Evolutionary conservation across 1,139 yeast genomes (phyloP).

Genomic region (Geotrichum siamense): DNA sequence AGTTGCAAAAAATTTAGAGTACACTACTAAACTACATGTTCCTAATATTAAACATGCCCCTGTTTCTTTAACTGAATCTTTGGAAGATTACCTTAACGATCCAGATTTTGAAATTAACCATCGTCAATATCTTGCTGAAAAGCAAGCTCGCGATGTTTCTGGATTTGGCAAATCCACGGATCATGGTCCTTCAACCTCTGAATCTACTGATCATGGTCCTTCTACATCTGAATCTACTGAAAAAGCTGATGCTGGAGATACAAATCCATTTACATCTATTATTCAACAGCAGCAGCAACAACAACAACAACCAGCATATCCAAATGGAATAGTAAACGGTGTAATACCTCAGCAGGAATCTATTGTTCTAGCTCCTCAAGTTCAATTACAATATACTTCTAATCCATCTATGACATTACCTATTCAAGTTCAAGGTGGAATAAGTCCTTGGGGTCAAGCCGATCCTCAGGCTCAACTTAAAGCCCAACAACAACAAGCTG

Average conservation of each 20-base stretch:
- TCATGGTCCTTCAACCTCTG: conserved; percentile 10
- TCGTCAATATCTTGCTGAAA: conserved; percentile 67
- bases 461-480: conserved; percentile 20
- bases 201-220: conserved; percentile 10
- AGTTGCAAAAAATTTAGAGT: conserved; percentile 81
- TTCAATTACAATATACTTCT: conserved; percentile 19
- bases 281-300: conserved; percentile 15
- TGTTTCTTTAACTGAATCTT: conserved; percentile 76
- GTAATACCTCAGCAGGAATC: conserved; percentile 22
- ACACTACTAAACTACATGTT: conserved; percentile 80
- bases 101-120: conserved; percentile 79
- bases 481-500: conserved; percentile 16
- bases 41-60: conserved; percentile 98
- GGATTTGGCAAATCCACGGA: conserved; percentile 19
- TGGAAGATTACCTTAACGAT: conserved; percentile 82
- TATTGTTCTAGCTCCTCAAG: conserved; percentile 20
- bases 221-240: conserved; percentile 7
- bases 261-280: conserved; percentile 21
- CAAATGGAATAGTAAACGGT: conserved; percentile 14
- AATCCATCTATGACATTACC: conserved; percentile 11
- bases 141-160: conserved; percentile 35
- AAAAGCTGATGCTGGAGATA: conserved; percentile 29
- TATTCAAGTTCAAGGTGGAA: conserved; percentile 6
- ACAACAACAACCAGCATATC: conserved; percentile 15
- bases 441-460: conserved; percentile 19